phyloP scores from a whole-genome alignment of 306 rosid species.

The Albizia julibrissin region DNA sequence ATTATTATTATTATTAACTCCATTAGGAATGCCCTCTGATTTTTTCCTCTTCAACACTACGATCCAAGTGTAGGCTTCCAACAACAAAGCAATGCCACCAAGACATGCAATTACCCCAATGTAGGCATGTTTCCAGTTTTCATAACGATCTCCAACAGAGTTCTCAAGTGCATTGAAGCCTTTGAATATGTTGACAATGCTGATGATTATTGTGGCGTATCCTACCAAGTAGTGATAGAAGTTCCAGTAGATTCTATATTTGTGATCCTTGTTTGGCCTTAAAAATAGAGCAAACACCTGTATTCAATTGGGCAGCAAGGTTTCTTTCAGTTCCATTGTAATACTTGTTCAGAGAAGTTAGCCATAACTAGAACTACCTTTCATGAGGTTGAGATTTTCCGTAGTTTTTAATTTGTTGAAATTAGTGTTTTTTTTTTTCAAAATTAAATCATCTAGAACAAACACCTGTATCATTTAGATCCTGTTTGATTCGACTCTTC shows the following conservation, averaged over 20 bases:
- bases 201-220: constrained; percentile 61
- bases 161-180: constrained; percentile 59
- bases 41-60: constrained; percentile 48
- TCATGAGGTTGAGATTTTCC: not conserved
- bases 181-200: constrained; percentile 60
- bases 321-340: not conserved
- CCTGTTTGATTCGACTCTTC: not conserved
- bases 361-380: not conserved
- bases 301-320: not conserved
- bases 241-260: constrained; percentile 78
- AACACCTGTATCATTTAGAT: not conserved
- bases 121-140: constrained; percentile 68
- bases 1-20: constrained; percentile 4
- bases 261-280: constrained; percentile 89
- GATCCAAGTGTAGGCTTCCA: constrained; percentile 69
- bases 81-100: constrained; percentile 60
- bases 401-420: not conserved
- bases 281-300: constrained; percentile 84
- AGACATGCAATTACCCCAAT: constrained; percentile 62
- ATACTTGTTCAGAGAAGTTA: not conserved
- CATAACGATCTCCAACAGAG: constrained; percentile 42
- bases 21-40: constrained; percentile 30
- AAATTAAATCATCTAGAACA: not conserved
- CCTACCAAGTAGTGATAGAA: constrained; percentile 66
- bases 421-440: too few species aligned